Base-by-base conservation (phyloP, 1,284 basidiomycete genomes). In the Ustilago sp. region DNA sequence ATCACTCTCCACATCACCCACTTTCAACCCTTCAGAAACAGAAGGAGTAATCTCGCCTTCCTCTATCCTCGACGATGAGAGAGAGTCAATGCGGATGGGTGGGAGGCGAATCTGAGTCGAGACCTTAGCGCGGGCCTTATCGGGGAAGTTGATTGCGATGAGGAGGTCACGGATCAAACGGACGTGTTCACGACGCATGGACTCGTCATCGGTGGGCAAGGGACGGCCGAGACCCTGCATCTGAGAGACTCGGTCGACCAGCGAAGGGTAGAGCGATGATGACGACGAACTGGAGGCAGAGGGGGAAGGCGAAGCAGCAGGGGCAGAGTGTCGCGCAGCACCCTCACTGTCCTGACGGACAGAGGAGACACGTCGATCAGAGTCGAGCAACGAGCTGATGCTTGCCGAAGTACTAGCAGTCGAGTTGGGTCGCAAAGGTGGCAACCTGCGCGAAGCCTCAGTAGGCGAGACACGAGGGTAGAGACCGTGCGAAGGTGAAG, bases 141-240 rank as follows among this genome's bases (percentile, higher is more conserved):
- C 63, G 28, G 81, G 80, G 51, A 75, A 80, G 63, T 82, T 82
- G 74, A 82, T 77, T 35, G 81, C 81, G 19, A 81, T 66, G 19
- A 82, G 62, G 8, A 82, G 62, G 39, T 78, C 73, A 7, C 75
- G 57, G 28, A 82, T 82, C 12, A 82, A 65, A 32, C 71, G 63
- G 8, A 81, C 67, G 57, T 82, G 81, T 28, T 67, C 59, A 32
- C 67, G 62, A 32, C 79, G 66, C 55, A 70, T 64, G 0, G 59
- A 54, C 35, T 74, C 74, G 51, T 34, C 41, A 57, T 67, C 23
- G 56, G n/a, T 45, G 34, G 11, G n/a, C n/a, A 8, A 58, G 59
- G 3, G 11, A 45, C 70, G 58, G 17, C 76, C 76, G 13, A 78
- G 76, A 35, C 76, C 76, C 17, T 74, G 51, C 63, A 78, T 74